Base-by-base conservation (phyloP, 257 asterid species). In the Solanum okadae region DNA sequence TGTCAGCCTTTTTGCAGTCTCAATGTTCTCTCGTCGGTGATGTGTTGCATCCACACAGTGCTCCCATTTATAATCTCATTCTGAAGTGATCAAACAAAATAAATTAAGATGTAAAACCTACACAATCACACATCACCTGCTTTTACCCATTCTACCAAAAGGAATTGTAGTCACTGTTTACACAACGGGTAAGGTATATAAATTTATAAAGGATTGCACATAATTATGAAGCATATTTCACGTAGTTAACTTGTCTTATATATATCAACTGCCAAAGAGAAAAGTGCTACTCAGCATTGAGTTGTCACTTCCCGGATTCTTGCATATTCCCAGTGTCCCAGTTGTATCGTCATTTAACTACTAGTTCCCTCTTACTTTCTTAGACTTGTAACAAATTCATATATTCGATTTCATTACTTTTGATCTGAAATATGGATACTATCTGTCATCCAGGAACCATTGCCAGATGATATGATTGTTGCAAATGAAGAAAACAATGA, bases 381-480 rank as follows among this genome's bases (percentile, higher is more conserved):
- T 25, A 15, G 67, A 79, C 27, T 79, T 79, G 5, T 27, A 27
- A 79, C 16, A 44, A 5, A 46, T 37, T 1, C 85, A 14, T 79
- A 71, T 35, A 11, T 37, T 29, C 6, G 6, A 40, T 34, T 33
- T 46, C 81, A 40, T 86, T 29, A 40, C 75, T 59, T 63, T 31
- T 73, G 13, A 65, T 52, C 34, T 63, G 22, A 31, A 29, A 22
- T 33, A 16, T 6, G 33, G 46, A 25, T 82, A 71, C 8, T 46
- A 4, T 72, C 22, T 87, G 14, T 89, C 85, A 88, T 70, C 34
- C 87, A 91, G 95, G 93, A 83, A 78, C 88, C 77, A 67, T 29
- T n/a, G 10, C 31, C 72, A 70, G 92, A 86, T 13, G 78, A 73
- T 37, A n/a, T 5, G 46, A 35, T 22, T 84, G 88, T 35, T 40